phyloP scores from a whole-genome alignment of 495 filamentous ascomycete species.

The Podospora conica region DNA sequence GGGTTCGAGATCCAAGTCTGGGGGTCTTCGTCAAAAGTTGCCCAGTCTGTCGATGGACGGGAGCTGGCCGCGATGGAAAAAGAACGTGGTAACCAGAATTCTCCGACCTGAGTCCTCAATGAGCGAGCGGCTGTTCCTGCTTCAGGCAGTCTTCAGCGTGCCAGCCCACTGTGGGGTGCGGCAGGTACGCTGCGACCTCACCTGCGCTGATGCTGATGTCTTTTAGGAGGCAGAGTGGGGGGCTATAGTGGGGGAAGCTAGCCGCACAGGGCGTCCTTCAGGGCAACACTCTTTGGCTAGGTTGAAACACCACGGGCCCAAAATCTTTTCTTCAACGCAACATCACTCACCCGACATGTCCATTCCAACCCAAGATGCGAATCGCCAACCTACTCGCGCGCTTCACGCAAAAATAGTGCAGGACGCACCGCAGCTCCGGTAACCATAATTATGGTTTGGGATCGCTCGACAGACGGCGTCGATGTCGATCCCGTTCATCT shows the following conservation, averaged over 20 bases:
- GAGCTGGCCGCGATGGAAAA: neutral
- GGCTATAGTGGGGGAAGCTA: neutral
- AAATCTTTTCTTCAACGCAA: neutral
- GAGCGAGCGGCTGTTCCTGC: neutral
- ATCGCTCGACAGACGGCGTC: neutral
- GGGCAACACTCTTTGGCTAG: neutral
- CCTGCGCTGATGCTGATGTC: neutral
- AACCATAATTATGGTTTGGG: neutral
- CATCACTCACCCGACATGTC: neutral
- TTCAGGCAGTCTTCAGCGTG: neutral
- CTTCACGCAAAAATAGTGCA: neutral
- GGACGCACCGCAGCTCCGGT: neutral
- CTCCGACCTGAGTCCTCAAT: neutral
- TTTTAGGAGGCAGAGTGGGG: neutral
- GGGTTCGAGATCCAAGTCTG: neutral
- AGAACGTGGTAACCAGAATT: neutral
- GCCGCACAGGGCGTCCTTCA: neutral
- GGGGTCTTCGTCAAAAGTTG: conserved; percentile 15
- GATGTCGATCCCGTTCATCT: neutral
- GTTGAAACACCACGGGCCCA: neutral
- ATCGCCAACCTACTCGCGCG: neutral
- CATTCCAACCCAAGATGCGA: neutral
- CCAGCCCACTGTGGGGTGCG: neutral
- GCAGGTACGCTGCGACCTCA: too few species aligned
- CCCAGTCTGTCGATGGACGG: neutral